Percentiles rank a stretch among this genome's conserved stretches.
phyloP scores from a whole-genome alignment of 495 filamentous ascomycete species.

The Podospora sp. region DNA sequence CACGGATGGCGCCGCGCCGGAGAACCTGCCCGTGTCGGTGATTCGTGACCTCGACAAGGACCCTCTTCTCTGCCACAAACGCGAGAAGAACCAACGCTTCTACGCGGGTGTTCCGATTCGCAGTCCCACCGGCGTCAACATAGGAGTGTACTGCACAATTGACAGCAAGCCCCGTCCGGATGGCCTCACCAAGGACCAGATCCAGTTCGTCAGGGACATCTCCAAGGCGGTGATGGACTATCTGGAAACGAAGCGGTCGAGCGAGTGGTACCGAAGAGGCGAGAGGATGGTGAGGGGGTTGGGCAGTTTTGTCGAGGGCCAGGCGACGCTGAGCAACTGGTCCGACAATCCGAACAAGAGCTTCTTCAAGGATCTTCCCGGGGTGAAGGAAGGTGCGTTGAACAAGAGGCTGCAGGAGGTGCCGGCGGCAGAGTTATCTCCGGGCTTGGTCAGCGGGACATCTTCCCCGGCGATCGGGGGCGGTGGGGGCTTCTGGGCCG shows the following conservation, averaged over 20 bases:
- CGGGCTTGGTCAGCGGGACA: neutral
- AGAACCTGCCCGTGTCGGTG: constrained; percentile 44
- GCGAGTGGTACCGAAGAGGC: constrained; percentile 59
- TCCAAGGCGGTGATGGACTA: constrained; percentile 64
- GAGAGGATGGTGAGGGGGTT: constrained; percentile 63
- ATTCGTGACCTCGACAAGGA: constrained; percentile 56
- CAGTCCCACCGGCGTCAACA: constrained; percentile 66
- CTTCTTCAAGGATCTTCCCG: constrained; percentile 13
- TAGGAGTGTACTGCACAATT: constrained; percentile 70
- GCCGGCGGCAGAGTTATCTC: neutral
- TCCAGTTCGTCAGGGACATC: constrained; percentile 50
- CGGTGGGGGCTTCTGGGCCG: neutral
- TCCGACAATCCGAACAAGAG: neutral
- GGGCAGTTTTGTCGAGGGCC: constrained; percentile 65
- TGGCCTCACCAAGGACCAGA: constrained; percentile 41
- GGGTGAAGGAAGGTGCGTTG: constrained; percentile 17
- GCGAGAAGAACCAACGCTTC: constrained; percentile 53
- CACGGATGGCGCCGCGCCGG: constrained; percentile 26
- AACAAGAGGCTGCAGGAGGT: constrained; percentile 17
- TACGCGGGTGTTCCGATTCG: constrained; percentile 70
- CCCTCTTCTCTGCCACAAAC: constrained; percentile 48
- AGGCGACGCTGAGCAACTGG: constrained; percentile 28
- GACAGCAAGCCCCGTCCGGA: constrained; percentile 57
- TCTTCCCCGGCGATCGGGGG: neutral
- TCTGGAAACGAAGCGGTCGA: constrained; percentile 59